Percentiles rank a stretch among this genome's conserved stretches.
Conservation (phyloP, 164 flowering plant species). For the Vitis rotundifolia region DNA sequence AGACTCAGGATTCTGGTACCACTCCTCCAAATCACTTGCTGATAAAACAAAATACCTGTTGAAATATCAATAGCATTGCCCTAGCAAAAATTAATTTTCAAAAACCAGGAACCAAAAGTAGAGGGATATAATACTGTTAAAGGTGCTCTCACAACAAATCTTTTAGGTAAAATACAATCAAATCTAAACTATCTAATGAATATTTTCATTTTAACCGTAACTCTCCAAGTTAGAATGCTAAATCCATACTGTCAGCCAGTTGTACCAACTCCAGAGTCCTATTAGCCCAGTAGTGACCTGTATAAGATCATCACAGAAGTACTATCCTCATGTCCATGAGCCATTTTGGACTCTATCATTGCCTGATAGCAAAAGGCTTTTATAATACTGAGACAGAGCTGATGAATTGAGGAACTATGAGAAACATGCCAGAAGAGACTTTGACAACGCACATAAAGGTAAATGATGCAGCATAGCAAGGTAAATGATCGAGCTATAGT, state of each 20-base stretch:
- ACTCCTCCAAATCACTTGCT: constrained; percentile 78
- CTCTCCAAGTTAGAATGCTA: neutral
- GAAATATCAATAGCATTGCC: constrained; percentile 7
- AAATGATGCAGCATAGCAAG: too few relatives aligned
- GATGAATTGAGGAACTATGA: too few relatives aligned
- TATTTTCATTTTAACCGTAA: neutral
- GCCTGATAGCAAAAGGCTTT: neutral
- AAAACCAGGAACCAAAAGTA: neutral
- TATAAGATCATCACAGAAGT: neutral
- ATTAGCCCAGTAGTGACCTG: neutral
- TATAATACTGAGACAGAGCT: too few relatives aligned
- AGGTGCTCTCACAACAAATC: neutral
- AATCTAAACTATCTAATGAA: neutral
- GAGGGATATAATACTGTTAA: neutral
- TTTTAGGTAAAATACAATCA: neutral
- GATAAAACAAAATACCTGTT: constrained; percentile 90
- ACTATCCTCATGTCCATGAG: neutral
- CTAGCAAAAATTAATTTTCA: constrained; percentile 4
- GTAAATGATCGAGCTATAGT: too few relatives aligned
- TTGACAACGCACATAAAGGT: too few relatives aligned
- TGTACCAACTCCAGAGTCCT: neutral
- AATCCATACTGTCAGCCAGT: neutral
- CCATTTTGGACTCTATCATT: neutral
- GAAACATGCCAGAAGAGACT: too few relatives aligned
- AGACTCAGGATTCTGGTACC: constrained; percentile 84